phyloP scores from a whole-genome alignment of 176 grass and related monocot species.

The Luzula sylvatica region DNA sequence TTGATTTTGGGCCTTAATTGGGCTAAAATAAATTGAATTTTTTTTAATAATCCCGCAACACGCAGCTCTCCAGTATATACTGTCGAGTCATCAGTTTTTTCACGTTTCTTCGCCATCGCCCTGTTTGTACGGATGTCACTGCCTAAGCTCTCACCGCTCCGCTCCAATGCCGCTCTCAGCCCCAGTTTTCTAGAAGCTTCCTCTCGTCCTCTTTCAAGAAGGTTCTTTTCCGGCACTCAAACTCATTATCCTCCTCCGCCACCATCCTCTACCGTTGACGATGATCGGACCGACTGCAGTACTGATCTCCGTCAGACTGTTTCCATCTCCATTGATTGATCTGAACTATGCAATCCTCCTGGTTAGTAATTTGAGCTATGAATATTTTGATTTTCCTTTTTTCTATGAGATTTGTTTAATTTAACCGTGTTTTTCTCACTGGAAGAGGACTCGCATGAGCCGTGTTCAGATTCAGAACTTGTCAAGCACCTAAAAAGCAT shows the following conservation, averaged over 20 bases:
- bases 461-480: conserved; percentile 53
- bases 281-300: not conserved
- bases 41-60: too few species aligned
- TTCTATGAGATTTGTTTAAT: conserved; percentile 17
- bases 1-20: too few species aligned
- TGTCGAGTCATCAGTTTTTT: too few species aligned
- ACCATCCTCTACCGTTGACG: too few species aligned
- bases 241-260: conserved; percentile 15
- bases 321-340: conserved; percentile 56
- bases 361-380: conserved; percentile 21
- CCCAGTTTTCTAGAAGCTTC: not conserved
- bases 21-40: too few species aligned
- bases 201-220: conserved; percentile 8
- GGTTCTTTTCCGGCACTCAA: conserved; percentile 23
- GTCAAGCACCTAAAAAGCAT: conserved; percentile 95
- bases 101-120: too few species aligned
- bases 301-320: not conserved
- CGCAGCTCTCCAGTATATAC: too few species aligned
- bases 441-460: conserved; percentile 58
- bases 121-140: conserved; percentile 55
- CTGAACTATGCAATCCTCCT: conserved; percentile 56
- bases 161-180: conserved; percentile 23
- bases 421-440: not conserved
- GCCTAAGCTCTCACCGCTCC: conserved; percentile 33
- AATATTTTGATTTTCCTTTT: not conserved